Evolutionary conservation across 2,329 filamentous ascomycete genomes (phyloP), one percentile per base, ranked within the genome.

Genomic region (Myrmaecium sp.): DNA sequence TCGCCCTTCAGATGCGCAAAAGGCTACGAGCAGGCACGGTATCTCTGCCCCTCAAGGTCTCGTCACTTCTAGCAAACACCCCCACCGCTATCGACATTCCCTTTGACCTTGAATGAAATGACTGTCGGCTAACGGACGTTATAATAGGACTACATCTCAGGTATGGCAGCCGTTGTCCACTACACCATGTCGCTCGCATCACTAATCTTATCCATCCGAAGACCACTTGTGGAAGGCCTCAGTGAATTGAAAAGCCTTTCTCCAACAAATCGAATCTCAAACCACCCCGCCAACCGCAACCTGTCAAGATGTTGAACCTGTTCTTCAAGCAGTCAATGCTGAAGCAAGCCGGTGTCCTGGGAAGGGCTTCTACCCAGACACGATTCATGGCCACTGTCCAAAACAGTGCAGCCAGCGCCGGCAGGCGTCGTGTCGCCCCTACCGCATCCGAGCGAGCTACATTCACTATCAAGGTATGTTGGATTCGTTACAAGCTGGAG

Each of bases 401-500:
- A 41, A 70, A 68, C 40, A 81, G 71, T 56, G 72, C 69, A 47
- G 73, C 77, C 60, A 71, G 76, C 35, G 44, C 59, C 18, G 58
- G 57, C 31, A 57, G 62, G 35, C 55, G 63, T 36, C 63, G 63
- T 38, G 65, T 69, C 34, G 83, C 74, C 36, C 70, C 74, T 33
- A 71, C 71, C 35, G 68, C 72, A 23, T 69, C 69, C 44, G 76
- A 83, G 44, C 68, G 80, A 43, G 89, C 89, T 36, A 95, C 89
- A 32, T 80, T 98, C 47, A 95, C 86, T 36, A 92, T 98, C 54
- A 78, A 79, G 58, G 77, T 82, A 63, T 29, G 69, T 57, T 25
- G n/a, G 22, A 13, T 21, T 25, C 14, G 17, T 23, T 25, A 26
- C 6, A 19, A 22, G 28, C 4, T 19, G 14, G 10, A 21, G 6